These are phyloP conservation scores for Tolypocladium ophioglossoides DNA, from an alignment of 2,329 filamentous ascomycete genomes.

Conservation along the genomic window DNA sequence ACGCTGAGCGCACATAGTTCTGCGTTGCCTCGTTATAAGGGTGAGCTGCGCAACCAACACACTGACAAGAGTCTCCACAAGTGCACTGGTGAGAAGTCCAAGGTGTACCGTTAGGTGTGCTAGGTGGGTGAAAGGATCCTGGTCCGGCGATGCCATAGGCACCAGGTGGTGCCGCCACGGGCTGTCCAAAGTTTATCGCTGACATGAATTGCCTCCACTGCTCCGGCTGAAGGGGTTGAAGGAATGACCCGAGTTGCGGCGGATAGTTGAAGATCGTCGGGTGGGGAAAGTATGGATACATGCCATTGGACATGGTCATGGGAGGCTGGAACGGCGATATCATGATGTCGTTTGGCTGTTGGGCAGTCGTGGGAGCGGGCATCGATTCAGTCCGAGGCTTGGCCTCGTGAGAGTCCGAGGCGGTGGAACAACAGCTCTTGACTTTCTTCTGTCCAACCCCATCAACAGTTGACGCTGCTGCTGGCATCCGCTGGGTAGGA, in stretches of 20 bases:
- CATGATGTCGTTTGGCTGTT: conserved; percentile 17
- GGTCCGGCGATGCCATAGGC: conserved; percentile 14
- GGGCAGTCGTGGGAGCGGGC: conserved; percentile 7
- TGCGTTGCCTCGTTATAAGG: conserved; percentile 56
- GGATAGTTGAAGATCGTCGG: conserved; percentile 42
- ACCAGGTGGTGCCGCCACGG: conserved; percentile 11
- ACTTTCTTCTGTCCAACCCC: conserved; percentile 8
- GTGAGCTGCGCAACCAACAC: conserved; percentile 57
- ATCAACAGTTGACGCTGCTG: conserved; percentile 8
- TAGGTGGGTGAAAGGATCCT: conserved; percentile 11
- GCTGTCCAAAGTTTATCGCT: conserved; percentile 26
- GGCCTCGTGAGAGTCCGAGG: conserved; percentile 9
- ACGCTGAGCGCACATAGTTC: conserved; percentile 39
- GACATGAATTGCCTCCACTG: conserved; percentile 40
- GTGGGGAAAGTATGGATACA: conserved; percentile 30
- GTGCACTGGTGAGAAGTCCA: conserved; percentile 38
- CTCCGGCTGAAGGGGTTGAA: conserved; percentile 43
- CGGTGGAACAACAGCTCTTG: conserved; percentile 20
- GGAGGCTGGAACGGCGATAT: conserved; percentile 25
- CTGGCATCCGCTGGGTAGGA: conserved; percentile 2
- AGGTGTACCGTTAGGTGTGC: conserved; percentile 7
- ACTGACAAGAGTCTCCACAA: conserved; percentile 57
- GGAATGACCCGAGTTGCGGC: conserved; percentile 41
- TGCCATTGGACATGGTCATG: conserved; percentile 25
- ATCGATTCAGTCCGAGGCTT: conserved; percentile 10